Percentiles rank a stretch among this genome's conserved stretches.
Evolutionary conservation across 2,329 filamentous ascomycete genomes (phyloP).

Genomic region (Tolypocladium album): DNA sequence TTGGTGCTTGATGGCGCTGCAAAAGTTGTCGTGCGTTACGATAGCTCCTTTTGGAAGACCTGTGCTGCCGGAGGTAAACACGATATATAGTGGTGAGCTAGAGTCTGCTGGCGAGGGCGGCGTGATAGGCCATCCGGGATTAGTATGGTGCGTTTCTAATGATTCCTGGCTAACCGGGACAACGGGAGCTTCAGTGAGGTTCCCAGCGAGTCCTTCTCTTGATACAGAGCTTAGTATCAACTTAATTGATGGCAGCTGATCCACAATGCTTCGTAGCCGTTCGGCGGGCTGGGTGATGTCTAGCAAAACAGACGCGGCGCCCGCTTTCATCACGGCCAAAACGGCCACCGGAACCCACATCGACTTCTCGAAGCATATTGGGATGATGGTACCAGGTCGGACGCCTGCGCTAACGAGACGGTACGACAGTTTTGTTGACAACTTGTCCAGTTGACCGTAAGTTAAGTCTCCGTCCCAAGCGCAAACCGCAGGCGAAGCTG

Average conservation of each 20-base stretch:
- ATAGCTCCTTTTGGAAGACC: conserved; percentile 2
- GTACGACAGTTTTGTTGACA: conserved; percentile 3
- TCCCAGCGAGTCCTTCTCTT: neutral
- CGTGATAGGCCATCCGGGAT: neutral
- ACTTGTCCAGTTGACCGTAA: conserved; percentile 8
- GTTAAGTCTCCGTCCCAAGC: conserved; percentile 16
- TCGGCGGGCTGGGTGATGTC: conserved; percentile 4
- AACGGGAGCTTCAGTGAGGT: neutral
- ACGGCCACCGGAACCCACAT: conserved; percentile 18
- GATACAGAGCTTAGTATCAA: conserved; percentile 7
- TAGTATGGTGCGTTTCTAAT: neutral
- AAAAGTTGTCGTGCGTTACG: neutral
- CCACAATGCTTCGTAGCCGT: conserved; percentile 1
- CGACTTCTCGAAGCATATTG: conserved; percentile 23
- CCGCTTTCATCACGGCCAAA: conserved; percentile 21
- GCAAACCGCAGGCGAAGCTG: conserved; percentile 6
- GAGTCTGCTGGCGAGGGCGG: neutral
- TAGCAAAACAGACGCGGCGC: conserved; percentile 9
- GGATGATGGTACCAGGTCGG: conserved; percentile 12
- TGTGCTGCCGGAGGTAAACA: conserved; percentile 5
- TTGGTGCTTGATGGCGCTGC: neutral
- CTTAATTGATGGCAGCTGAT: neutral
- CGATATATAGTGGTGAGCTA: neutral
- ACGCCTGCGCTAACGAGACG: conserved; percentile 8
- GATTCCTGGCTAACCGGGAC: neutral